phyloP scores from a whole-genome alignment of 78 protist genomes.

The Guillardia theta region DNA sequence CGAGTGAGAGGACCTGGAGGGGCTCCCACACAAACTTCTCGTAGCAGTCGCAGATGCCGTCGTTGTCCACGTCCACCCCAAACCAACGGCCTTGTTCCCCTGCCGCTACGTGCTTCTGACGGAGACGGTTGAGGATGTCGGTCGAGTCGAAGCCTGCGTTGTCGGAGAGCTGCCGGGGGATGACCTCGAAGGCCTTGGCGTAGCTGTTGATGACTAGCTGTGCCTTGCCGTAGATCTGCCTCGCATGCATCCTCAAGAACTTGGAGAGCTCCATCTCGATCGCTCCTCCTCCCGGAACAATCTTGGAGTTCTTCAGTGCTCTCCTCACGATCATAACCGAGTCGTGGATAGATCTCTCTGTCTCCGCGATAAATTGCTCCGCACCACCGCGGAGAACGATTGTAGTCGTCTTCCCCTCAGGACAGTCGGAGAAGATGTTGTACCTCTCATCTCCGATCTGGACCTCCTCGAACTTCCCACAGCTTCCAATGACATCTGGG shows the following conservation, averaged over 20 bases:
- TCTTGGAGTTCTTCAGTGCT: slow-evolving; percentile 76
- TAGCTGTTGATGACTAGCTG: slow-evolving; percentile 93
- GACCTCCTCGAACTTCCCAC: slow-evolving; percentile 96
- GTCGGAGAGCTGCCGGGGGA: slow-evolving; percentile 84
- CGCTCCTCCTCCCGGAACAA: slow-evolving; percentile 99
- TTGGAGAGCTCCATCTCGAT: slow-evolving; percentile 95
- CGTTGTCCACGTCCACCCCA: slow-evolving; percentile 65
- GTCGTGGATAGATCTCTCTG: slow-evolving; percentile 98
- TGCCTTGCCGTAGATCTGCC: slow-evolving; percentile 86
- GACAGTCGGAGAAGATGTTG: slow-evolving; percentile 95
- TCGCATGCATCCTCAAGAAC: slow-evolving; percentile 81
- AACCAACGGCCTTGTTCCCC: slow-evolving; percentile 37
- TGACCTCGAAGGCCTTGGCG: slow-evolving; percentile 96
- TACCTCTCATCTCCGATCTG: slow-evolving; percentile 93
- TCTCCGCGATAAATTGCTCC: slow-evolving; percentile 89
- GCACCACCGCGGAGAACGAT: slow-evolving; percentile 99
- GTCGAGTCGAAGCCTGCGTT: slow-evolving; percentile 97
- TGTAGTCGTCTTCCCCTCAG: slow-evolving; percentile 84
- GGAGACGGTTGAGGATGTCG: slow-evolving; percentile 94
- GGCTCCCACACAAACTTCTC: slow-evolving; percentile 98
- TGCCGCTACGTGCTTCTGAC: slow-evolving; percentile 83
- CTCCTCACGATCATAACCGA: slow-evolving; percentile 96
- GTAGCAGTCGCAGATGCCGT: slow-evolving; percentile 92
- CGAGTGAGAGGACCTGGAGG: too few relatives aligned
- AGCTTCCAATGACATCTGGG: slow-evolving; percentile 65